phyloP scores from a whole-genome alignment of 2,329 filamentous ascomycete genomes.

The Bipolaris sorokiniana region DNA sequence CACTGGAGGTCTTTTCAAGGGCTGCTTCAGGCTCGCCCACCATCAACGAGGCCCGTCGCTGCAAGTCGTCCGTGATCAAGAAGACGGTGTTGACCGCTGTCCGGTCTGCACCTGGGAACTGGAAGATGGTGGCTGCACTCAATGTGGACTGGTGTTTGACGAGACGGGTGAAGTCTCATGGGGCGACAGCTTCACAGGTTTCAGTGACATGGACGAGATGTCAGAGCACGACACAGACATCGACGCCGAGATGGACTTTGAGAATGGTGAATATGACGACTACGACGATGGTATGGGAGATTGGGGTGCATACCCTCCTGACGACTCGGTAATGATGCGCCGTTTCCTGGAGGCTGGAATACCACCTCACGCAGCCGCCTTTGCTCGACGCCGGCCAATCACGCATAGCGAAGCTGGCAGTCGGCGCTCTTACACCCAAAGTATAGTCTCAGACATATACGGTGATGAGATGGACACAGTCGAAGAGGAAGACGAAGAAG shows the following conservation, averaged over 20 bases:
- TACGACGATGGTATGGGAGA: conserved; percentile 42
- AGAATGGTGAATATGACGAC: conserved; percentile 44
- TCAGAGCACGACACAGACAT: conserved; percentile 49
- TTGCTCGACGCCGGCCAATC: conserved; percentile 42
- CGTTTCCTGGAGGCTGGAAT: conserved; percentile 41
- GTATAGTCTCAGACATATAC: conserved; percentile 49
- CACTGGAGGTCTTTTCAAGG: conserved; percentile 67
- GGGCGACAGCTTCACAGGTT: conserved; percentile 50
- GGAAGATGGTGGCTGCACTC: conserved; percentile 63
- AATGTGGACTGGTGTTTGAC: conserved; percentile 61
- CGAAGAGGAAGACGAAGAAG: conserved; percentile 53
- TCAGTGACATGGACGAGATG: conserved; percentile 55
- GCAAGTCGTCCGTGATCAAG: conserved; percentile 59
- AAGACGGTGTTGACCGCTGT: conserved; percentile 68
- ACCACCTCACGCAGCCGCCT: conserved; percentile 27
- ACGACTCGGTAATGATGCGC: conserved; percentile 44
- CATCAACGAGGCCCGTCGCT: conserved; percentile 33
- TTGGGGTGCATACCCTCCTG: conserved; percentile 40
- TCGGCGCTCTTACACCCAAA: conserved; percentile 49
- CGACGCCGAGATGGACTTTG: conserved; percentile 52
- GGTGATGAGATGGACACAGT: conserved; percentile 52
- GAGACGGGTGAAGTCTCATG: conserved; percentile 52
- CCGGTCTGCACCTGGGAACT: conserved; percentile 68
- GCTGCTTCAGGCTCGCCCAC: conserved; percentile 57
- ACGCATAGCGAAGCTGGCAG: conserved; percentile 52